A percentile compares a stretch with the other conserved stretches of the same genome.
phyloP scores from a whole-genome alignment of 495 filamentous ascomycete species.

The Podospora didyma region DNA sequence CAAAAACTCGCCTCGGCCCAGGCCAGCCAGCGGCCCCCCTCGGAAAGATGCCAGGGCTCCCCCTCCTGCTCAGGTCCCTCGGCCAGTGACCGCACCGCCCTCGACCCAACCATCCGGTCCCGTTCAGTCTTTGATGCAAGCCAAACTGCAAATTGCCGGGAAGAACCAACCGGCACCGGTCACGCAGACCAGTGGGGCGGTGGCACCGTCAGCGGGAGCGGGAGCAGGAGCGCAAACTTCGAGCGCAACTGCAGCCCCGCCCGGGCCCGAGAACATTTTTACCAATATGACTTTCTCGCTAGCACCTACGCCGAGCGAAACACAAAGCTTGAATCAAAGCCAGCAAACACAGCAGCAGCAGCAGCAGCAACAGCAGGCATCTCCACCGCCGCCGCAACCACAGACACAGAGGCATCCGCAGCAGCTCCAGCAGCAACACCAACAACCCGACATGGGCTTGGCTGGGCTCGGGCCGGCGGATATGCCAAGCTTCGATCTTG shows the following conservation, averaged over 20 bases:
- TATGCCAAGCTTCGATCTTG: constrained; percentile 4
- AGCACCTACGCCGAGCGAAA: constrained; percentile 29
- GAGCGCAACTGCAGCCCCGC: constrained; percentile 6
- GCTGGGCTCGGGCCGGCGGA: background rate
- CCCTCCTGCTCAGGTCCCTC: constrained; percentile 30
- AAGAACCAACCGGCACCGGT: background rate
- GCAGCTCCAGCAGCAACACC: constrained; percentile 7
- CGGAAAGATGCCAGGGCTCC: constrained; percentile 35
- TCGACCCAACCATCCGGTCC: constrained; percentile 2
- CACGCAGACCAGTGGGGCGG: background rate
- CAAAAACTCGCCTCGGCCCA: constrained; percentile 18
- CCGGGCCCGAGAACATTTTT: constrained; percentile 27
- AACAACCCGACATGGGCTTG: constrained; percentile 6
- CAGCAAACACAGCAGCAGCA: too few species aligned
- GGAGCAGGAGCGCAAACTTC: constrained; percentile 8
- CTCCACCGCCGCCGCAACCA: background rate
- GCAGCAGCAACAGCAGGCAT: background rate
- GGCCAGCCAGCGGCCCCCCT: constrained; percentile 16
- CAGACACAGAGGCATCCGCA: background rate
- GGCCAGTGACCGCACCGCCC: constrained; percentile 10
- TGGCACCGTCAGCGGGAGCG: background rate
- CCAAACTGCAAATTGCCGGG: background rate
- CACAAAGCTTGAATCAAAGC: constrained; percentile 4
- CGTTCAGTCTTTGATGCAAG: constrained; percentile 5
- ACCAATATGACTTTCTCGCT: constrained; percentile 45